Evolutionary conservation across 2,329 filamentous ascomycete species (phyloP).

Genomic region (Zymoseptoria passerinii): DNA sequence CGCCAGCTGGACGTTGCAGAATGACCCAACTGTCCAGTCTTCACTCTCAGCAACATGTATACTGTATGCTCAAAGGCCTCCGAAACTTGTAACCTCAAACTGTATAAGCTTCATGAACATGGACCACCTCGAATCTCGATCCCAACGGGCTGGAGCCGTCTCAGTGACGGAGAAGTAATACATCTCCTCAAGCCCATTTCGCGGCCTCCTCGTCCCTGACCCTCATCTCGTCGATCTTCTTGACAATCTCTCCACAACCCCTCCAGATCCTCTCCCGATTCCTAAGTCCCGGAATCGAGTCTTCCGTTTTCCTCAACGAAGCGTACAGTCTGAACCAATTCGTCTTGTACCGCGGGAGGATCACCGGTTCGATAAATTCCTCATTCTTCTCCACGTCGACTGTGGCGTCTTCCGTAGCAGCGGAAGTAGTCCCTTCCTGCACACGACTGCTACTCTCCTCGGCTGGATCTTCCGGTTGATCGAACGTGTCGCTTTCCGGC

Average conservation of each 20-base stretch:
- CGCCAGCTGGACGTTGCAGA: not conserved
- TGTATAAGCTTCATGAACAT: not conserved
- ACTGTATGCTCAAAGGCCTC: not conserved
- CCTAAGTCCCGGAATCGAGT: not conserved
- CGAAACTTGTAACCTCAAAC: not conserved
- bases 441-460: not conserved
- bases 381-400: not conserved
- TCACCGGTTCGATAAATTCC: not conserved
- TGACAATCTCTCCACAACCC: slow-evolving; percentile 7
- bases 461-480: not conserved
- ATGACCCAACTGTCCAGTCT: not conserved
- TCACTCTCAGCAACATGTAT: not conserved
- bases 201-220: not conserved
- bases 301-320: not conserved
- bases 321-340: slow-evolving; percentile 9
- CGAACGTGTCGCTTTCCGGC: not conserved
- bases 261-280: slow-evolving; percentile 10
- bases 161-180: too few relatives aligned
- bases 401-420: not conserved
- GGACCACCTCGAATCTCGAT: not conserved
- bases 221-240: slow-evolving; percentile 2
- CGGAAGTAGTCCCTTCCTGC: not conserved
- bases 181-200: not conserved
- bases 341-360: not conserved
- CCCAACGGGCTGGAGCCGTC: not conserved